phyloP scores from a whole-genome alignment of 495 filamentous ascomycete species.

The Trypethelium eluteriae region DNA sequence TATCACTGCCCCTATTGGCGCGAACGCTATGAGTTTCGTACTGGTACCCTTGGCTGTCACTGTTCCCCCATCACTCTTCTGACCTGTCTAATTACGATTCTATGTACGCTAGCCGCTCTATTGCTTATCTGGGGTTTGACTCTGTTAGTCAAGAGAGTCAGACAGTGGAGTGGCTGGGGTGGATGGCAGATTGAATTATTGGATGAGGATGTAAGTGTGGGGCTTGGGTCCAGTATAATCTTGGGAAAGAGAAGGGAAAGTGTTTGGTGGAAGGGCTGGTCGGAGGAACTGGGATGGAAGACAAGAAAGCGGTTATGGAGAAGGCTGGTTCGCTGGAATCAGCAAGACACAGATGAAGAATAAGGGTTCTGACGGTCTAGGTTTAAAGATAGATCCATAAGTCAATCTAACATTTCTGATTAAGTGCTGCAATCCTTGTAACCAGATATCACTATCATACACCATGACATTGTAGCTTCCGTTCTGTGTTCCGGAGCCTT shows the following conservation, averaged over 20 bases:
- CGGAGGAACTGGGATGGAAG: background rate
- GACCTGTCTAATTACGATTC: conserved; percentile 2
- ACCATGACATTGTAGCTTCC: background rate
- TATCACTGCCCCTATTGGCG: conserved; percentile 5
- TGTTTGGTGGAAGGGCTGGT: conserved; percentile 8
- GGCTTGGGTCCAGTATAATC: background rate
- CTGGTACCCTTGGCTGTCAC: conserved; percentile 1
- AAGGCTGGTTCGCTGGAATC: background rate
- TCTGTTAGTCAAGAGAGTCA: background rate
- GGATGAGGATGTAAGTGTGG: background rate
- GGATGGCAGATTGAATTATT: background rate
- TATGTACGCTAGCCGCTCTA: conserved; percentile 6
- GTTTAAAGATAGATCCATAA: background rate
- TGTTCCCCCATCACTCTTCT: background rate
- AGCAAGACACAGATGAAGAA: background rate
- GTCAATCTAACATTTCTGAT: background rate
- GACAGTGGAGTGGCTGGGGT: background rate
- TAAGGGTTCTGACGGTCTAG: background rate
- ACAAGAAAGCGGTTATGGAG: background rate
- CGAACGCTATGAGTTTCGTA: conserved; percentile 8
- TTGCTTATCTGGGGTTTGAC: background rate
- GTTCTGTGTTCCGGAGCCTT: conserved; percentile 7
- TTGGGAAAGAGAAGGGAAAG: background rate
- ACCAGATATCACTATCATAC: background rate
- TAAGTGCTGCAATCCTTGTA: no score